Conservation (phyloP, 2,329 filamentous ascomycete species). For the Neonectria neomacrospora region DNA sequence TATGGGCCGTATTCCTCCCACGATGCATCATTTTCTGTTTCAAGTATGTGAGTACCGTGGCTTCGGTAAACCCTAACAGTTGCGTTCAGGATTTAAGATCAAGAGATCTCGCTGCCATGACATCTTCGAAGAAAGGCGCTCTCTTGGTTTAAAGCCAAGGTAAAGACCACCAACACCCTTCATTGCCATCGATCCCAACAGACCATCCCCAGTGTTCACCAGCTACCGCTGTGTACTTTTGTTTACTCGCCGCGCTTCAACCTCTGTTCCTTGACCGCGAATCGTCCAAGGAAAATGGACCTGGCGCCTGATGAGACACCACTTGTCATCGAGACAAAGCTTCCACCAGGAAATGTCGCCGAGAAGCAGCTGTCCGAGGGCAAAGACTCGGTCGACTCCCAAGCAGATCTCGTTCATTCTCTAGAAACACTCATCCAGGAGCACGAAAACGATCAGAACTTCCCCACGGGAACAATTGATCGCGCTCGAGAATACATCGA, state of each 20-base stretch:
- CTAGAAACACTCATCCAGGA: constrained; percentile 49
- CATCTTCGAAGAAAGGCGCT: not conserved
- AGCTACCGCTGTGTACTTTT: not conserved
- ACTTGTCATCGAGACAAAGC: not conserved
- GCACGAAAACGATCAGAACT: constrained; percentile 60
- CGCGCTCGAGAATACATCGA: constrained; percentile 55
- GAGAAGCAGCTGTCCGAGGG: not conserved
- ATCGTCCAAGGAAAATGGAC: not conserved
- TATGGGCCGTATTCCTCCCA: not conserved
- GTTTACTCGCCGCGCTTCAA: not conserved
- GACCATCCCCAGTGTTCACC: not conserved
- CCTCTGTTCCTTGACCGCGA: not conserved
- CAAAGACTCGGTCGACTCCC: not conserved
- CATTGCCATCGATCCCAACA: not conserved
- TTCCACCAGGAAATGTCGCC: not conserved
- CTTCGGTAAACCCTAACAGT: not conserved
- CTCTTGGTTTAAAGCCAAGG: not conserved
- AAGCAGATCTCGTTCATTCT: constrained; percentile 6
- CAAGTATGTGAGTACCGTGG: not conserved
- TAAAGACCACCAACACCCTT: not conserved
- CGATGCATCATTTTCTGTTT: not conserved
- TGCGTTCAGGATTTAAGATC: not conserved
- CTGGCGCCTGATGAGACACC: not conserved
- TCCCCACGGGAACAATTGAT: constrained; percentile 54
- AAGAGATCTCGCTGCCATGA: not conserved